Conservation (phyloP, 495 filamentous ascomycete genomes). For the Oleoguttula mirabilis region DNA sequence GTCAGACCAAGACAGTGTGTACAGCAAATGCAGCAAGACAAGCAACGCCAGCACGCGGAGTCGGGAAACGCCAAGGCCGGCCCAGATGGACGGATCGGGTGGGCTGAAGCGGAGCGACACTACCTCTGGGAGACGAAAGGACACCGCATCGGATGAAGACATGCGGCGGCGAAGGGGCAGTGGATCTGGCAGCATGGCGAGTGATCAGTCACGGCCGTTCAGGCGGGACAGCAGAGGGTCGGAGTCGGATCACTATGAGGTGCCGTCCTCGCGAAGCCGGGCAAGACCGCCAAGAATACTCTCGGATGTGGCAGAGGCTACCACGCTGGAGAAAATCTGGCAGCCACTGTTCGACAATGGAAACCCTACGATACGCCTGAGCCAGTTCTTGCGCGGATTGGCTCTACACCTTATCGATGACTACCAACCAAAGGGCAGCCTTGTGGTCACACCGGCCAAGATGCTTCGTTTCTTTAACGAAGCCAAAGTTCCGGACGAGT, state of each 20-base stretch:
- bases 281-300: conserved; percentile 31
- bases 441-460: conserved; percentile 74
- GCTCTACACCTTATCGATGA: conserved; percentile 77
- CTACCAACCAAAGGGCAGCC: conserved; percentile 55
- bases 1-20: conserved; percentile 7
- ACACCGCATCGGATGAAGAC: conserved; percentile 1
- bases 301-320: conserved; percentile 33
- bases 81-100: not conserved
- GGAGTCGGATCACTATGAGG: not conserved
- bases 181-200: not conserved
- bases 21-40: conserved; percentile 10
- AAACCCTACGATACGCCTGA: conserved; percentile 53
- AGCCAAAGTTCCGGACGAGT: conserved; percentile 49
- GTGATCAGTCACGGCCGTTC: not conserved
- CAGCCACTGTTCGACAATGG: conserved; percentile 63
- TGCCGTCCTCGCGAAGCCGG: conserved; percentile 32
- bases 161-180: conserved; percentile 2
- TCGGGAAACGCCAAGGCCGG: conserved; percentile 1
- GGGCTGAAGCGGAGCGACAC: conserved; percentile 1
- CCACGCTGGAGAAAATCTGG: conserved; percentile 61
- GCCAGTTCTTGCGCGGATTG: conserved; percentile 62
- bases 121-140: not conserved
- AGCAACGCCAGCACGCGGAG: conserved; percentile 4
- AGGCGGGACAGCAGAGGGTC: conserved; percentile 6
- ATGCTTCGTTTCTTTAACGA: conserved; percentile 66